These are phyloP conservation scores for Mortierella polycephala DNA, from an alignment of 371 early-diverging fungal genomes.

Conservation along the genomic window DNA sequence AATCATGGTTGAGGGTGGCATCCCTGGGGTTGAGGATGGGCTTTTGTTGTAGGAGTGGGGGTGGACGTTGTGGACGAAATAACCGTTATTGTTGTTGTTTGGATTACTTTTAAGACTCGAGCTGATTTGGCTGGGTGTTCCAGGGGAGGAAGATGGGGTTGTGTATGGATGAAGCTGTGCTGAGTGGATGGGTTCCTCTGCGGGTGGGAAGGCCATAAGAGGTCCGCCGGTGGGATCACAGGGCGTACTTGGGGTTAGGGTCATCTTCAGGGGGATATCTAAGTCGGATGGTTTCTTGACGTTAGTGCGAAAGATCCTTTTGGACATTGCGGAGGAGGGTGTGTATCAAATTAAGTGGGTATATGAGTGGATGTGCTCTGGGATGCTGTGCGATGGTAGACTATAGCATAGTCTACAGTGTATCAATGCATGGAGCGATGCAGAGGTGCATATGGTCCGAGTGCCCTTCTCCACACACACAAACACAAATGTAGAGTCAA, in stretches of 20 bases:
- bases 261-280: conserved; percentile 50
- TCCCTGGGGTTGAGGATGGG: background rate
- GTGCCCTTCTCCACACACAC: too few relatives aligned
- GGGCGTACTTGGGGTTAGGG: conserved; percentile 48
- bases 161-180: conserved; percentile 41
- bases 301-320: conserved; percentile 19
- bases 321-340: conserved; percentile 4
- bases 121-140: background rate
- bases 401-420: too few relatives aligned
- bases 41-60: background rate
- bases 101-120: background rate
- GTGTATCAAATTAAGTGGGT: too few relatives aligned
- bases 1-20: conserved; percentile 35
- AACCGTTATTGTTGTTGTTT: conserved; percentile 8
- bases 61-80: background rate
- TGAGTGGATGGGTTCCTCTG: conserved; percentile 22
- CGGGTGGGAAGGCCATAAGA: conserved; percentile 34
- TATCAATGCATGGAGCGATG: too few relatives aligned
- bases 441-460: too few relatives aligned
- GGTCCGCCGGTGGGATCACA: conserved; percentile 37
- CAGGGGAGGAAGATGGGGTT: conserved; percentile 10
- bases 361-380: background rate
- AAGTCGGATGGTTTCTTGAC: conserved; percentile 13
- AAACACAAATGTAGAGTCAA: too few relatives aligned
- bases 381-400: too few relatives aligned